phyloP scores from a whole-genome alignment of 176 grass and related monocot species.

The Eragrostis nindensis region DNA sequence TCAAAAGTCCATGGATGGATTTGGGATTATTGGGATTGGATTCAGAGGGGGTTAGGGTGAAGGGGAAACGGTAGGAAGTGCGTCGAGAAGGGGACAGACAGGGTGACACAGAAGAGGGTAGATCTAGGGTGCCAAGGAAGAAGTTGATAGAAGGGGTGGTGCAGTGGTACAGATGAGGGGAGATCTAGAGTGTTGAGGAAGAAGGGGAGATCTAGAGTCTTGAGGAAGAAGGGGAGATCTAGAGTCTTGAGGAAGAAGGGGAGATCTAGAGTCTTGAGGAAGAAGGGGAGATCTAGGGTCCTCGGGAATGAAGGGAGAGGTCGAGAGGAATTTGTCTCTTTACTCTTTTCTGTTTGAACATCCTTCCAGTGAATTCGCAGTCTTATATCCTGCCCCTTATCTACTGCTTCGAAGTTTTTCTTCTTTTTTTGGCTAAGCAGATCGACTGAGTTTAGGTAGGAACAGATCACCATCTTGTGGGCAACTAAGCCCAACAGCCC shows the following conservation, averaged over 20 bases:
- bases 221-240: too few species aligned
- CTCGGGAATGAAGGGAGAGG: background rate
- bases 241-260: too few species aligned
- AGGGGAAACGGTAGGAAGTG: background rate
- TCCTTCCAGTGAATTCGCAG: background rate
- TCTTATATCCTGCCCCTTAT: background rate
- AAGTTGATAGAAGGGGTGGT: too few species aligned
- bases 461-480: background rate
- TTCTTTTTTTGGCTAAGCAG: background rate
- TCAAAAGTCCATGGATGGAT: slow-evolving; percentile 4
- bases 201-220: too few species aligned
- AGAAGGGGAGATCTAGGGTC: background rate
- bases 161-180: too few species aligned
- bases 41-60: background rate
- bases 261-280: background rate
- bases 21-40: slow-evolving; percentile 7
- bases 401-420: background rate
- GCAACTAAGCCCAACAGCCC: background rate
- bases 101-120: background rate
- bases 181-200: too few species aligned
- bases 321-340: background rate
- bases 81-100: background rate
- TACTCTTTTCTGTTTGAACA: background rate
- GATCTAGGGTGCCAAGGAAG: background rate
- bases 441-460: background rate